A percentile compares a stretch with the other conserved stretches of the same genome.
Evolutionary conservation across 2,329 filamentous ascomycete species (phyloP).

Genomic region (Chrysoporthe austroafricana): DNA sequence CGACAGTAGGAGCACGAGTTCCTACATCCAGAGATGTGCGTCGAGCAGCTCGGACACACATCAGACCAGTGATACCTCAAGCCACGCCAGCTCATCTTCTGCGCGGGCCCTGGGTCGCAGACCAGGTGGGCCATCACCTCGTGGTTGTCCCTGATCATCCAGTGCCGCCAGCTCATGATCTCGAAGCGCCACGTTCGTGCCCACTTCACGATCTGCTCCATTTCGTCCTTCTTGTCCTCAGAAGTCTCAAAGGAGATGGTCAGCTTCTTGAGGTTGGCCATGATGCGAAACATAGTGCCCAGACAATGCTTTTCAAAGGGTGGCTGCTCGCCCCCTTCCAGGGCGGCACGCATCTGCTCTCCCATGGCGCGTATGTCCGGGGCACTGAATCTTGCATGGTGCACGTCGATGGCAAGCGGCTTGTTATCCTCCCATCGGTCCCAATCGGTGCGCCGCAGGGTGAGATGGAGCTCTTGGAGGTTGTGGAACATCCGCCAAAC

Average conservation of each 20-base stretch:
- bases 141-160: neutral
- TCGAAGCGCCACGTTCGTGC: constrained; percentile 22
- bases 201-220: constrained; percentile 19
- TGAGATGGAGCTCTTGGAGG: constrained; percentile 18
- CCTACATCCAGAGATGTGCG: neutral
- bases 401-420: constrained; percentile 8
- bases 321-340: neutral
- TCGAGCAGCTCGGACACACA: neutral
- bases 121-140: constrained; percentile 3
- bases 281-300: constrained; percentile 11
- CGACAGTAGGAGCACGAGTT: neutral
- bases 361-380: neutral
- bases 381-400: neutral
- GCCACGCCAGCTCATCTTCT: constrained; percentile 22
- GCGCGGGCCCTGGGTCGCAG: neutral
- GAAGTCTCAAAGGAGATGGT: constrained; percentile 24
- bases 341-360: neutral
- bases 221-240: constrained; percentile 14
- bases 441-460: constrained; percentile 23
- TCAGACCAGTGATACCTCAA: constrained; percentile 10
- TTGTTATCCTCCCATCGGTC: constrained; percentile 11
- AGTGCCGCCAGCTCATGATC: constrained; percentile 18
- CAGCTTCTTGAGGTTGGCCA: constrained; percentile 21
- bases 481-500: constrained; percentile 6
- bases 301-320: neutral